phyloP scores from a whole-genome alignment of 2,329 filamentous ascomycete genomes.

The Dothiorella sarmentorum region DNA sequence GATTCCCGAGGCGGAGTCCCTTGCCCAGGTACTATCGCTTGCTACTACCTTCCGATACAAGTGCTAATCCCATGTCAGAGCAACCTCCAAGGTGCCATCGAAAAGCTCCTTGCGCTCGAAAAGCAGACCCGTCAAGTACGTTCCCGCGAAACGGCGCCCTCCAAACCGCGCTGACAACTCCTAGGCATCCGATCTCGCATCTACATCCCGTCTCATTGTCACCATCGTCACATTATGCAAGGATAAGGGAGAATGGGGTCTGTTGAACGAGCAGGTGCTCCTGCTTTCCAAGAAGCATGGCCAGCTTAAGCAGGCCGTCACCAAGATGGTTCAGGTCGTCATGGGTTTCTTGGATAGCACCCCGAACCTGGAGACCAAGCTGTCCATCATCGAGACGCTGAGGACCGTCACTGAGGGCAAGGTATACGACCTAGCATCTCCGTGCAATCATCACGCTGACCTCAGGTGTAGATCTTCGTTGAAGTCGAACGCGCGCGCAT shows the following conservation, averaged over 20 bases:
- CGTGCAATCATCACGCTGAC: constrained; percentile 22
- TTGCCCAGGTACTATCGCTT: constrained; percentile 66
- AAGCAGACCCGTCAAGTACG: constrained; percentile 93
- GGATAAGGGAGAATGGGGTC: constrained; percentile 84
- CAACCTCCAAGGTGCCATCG: constrained; percentile 82
- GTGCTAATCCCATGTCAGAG: constrained; percentile 46
- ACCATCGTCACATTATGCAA: constrained; percentile 93
- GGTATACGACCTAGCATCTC: constrained; percentile 39
- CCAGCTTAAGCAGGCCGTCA: constrained; percentile 97
- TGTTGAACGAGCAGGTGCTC: constrained; percentile 94
- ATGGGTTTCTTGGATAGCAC: constrained; percentile 88
- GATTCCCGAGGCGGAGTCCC: constrained; percentile 84
- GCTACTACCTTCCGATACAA: background rate
- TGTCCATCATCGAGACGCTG: constrained; percentile 90
- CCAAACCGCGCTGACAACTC: constrained; percentile 22
- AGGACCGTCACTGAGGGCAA: constrained; percentile 98
- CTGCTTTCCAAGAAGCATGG: constrained; percentile 99
- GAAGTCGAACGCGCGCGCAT: constrained; percentile 96
- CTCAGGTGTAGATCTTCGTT: constrained; percentile 74
- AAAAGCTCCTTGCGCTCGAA: constrained; percentile 87
- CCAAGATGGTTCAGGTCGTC: constrained; percentile 97
- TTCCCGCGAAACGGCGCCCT: background rate
- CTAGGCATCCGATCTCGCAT: constrained; percentile 90
- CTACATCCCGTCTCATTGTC: constrained; percentile 83
- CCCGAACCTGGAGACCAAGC: constrained; percentile 79